Percentiles rank a stretch among this genome's conserved stretches.
phyloP scores from a whole-genome alignment of 2,329 filamentous ascomycete species.

The Sclerotinia nivalis region DNA sequence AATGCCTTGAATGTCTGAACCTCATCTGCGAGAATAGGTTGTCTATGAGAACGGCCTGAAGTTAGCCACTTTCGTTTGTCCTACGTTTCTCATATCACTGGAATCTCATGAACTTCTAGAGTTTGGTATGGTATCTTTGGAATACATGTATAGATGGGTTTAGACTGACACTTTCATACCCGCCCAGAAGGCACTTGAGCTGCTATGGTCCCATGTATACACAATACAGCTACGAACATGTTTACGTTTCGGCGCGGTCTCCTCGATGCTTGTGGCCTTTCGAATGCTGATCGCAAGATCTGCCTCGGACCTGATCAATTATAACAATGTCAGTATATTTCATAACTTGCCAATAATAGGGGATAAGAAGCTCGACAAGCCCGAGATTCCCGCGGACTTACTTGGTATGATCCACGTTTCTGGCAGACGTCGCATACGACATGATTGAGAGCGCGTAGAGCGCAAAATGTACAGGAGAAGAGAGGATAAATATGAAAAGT shows the following conservation, averaged over 20 bases:
- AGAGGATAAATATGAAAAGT: conserved; percentile 1
- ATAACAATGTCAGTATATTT: conserved; percentile 24
- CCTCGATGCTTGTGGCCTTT: conserved; percentile 68
- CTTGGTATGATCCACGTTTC: conserved; percentile 42
- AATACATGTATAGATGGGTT: conserved; percentile 2
- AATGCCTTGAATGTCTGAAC: conserved; percentile 98
- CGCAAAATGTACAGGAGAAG: conserved; percentile 25
- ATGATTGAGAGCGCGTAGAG: conserved; percentile 31
- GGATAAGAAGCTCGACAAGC: conserved; percentile 9
- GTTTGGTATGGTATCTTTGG: not conserved
- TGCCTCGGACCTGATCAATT: conserved; percentile 58
- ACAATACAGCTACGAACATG: conserved; percentile 98
- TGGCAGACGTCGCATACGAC: conserved; percentile 37
- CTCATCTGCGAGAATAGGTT: conserved; percentile 97
- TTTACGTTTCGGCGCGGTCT: conserved; percentile 73
- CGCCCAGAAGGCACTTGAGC: conserved; percentile 90
- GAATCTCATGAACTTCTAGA: not conserved
- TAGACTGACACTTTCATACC: conserved; percentile 91
- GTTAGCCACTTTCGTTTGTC: conserved; percentile 22
- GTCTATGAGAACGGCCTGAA: conserved; percentile 53
- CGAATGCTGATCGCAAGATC: conserved; percentile 70
- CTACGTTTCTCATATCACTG: conserved; percentile 19
- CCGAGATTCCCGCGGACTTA: conserved; percentile 31
- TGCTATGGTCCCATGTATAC: conserved; percentile 99
- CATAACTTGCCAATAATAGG: conserved; percentile 9